A percentile compares a stretch with the other conserved stretches of the same genome.
Conservation (phyloP, 306 rosid genomes). For the Lathyrus tuberosus region DNA sequence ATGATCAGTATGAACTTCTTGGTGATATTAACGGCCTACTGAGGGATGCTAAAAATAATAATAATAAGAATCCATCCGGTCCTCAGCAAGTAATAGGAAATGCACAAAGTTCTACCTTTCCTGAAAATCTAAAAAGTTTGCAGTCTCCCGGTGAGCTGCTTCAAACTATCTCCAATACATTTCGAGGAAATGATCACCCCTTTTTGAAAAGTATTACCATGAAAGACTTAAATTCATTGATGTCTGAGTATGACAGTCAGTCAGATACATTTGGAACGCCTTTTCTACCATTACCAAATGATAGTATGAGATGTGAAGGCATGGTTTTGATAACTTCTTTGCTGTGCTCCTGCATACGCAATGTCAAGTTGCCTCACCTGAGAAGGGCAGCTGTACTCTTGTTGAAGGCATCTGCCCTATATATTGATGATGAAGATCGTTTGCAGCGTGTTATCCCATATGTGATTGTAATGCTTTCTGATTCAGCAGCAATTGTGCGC, state of each 20-base stretch:
- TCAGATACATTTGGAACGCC: constrained; percentile 91
- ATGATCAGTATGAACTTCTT: constrained; percentile 71
- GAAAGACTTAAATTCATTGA: constrained; percentile 69
- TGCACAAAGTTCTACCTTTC: constrained; percentile 52
- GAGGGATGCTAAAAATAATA: constrained; percentile 68
- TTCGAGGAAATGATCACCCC: constrained; percentile 83
- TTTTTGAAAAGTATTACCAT: constrained; percentile 76
- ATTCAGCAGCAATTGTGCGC: constrained; percentile 92
- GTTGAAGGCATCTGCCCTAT: constrained; percentile 86
- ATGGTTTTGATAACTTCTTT: constrained; percentile 94
- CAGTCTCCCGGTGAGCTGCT: constrained; percentile 84
- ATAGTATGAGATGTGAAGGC: constrained; percentile 90
- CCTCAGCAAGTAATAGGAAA: constrained; percentile 50
- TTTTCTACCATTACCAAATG: constrained; percentile 76
- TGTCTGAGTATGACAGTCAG: constrained; percentile 87
- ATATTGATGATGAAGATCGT: constrained; percentile 91
- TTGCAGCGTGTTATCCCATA: constrained; percentile 93
- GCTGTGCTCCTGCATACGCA: constrained; percentile 93
- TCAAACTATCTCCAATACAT: constrained; percentile 76
- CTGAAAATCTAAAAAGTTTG: constrained; percentile 59
- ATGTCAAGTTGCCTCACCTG: constrained; percentile 87
- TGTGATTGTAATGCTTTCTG: constrained; percentile 92
- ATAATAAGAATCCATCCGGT: constrained; percentile 47
- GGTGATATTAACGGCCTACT: constrained; percentile 74
- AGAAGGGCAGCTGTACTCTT: constrained; percentile 88